Evolutionary conservation across 805 yeast genomes (phyloP).

Genomic region (Candida incommunis): DNA sequence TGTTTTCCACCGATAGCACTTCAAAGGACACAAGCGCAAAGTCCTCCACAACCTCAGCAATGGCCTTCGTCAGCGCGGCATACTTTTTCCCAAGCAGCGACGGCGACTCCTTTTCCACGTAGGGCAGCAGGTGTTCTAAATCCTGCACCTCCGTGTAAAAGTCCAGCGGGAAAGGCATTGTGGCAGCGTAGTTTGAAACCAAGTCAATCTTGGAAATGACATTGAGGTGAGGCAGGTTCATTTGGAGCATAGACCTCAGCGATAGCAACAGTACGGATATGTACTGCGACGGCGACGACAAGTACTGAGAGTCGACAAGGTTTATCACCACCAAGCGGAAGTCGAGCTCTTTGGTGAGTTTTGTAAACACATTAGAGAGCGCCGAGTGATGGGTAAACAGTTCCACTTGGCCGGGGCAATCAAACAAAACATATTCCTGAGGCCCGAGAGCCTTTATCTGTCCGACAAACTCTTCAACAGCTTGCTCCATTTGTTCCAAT

Average conservation of each 20-base stretch:
- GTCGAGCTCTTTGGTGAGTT: conserved; percentile 46
- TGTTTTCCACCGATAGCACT: conserved; percentile 83
- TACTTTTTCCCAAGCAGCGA: conserved; percentile 46
- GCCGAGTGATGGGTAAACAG: conserved; percentile 82
- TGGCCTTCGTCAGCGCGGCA: conserved; percentile 54
- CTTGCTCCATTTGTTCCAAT: conserved; percentile 47
- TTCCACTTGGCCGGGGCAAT: conserved; percentile 92
- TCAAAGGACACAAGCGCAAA: conserved; percentile 79
- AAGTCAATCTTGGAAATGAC: conserved; percentile 86
- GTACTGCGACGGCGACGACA: conserved; percentile 82
- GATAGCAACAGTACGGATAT: conserved; percentile 68
- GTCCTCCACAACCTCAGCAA: conserved; percentile 76
- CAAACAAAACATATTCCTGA: conserved; percentile 59
- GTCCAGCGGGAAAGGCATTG: conserved; percentile 62
- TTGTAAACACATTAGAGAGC: conserved; percentile 49
- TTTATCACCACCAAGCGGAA: conserved; percentile 63
- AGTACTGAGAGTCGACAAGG: conserved; percentile 65
- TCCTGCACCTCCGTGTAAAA: conserved; percentile 91
- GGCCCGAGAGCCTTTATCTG: conserved; percentile 43
- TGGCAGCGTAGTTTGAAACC: conserved; percentile 53
- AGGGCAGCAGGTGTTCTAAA: conserved; percentile 50
- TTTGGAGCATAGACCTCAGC: conserved; percentile 80
- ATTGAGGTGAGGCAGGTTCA: conserved; percentile 85
- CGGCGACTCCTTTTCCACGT: conserved; percentile 57
- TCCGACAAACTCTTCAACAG: conserved; percentile 42